phyloP scores from a whole-genome alignment of 106 monocot species.

The Dendrobium huoshanense region DNA sequence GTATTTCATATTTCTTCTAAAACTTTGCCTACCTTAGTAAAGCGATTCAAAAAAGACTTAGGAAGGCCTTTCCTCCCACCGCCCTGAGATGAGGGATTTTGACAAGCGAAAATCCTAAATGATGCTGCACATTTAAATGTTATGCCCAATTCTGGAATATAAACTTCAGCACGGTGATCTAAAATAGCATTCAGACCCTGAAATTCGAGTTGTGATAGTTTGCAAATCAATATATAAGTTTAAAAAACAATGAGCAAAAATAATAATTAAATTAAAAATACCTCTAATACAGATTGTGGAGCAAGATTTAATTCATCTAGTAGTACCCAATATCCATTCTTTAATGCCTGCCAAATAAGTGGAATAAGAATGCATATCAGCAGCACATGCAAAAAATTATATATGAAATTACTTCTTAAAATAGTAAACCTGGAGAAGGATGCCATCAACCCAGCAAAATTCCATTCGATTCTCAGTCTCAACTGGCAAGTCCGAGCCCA shows the following conservation, averaged over 20 bases:
- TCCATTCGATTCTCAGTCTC: conserved; percentile 65
- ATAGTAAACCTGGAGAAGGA: conserved; percentile 75
- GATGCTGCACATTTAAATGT: conserved; percentile 74
- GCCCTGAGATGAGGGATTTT: conserved; percentile 92
- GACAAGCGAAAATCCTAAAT: conserved; percentile 95
- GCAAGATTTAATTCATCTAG: conserved; percentile 99
- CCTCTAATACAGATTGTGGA: conserved; percentile 96
- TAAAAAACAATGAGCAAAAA: background rate
- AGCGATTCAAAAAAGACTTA: conserved; percentile 95
- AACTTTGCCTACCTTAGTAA: conserved; percentile 59
- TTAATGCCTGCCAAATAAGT: conserved; percentile 59
- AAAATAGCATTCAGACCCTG: conserved; percentile 95
- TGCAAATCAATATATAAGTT: background rate
- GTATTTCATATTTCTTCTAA: background rate
- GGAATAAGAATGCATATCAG: background rate
- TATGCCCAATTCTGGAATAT: conserved; percentile 71
- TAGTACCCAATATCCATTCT: conserved; percentile 88
- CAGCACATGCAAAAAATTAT: background rate
- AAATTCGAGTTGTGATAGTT: conserved; percentile 2
- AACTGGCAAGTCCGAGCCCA: conserved; percentile 87
- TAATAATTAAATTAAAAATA: conserved; percentile 4
- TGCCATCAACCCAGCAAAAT: conserved; percentile 94
- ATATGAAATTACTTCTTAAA: conserved; percentile 2
- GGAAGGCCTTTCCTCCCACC: conserved; percentile 97
- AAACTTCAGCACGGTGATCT: conserved; percentile 95